Evolutionary conservation across 345 rosid species (phyloP), one percentile per base, ranked within the genome.

Genomic region (Capsella bursapastoris): DNA sequence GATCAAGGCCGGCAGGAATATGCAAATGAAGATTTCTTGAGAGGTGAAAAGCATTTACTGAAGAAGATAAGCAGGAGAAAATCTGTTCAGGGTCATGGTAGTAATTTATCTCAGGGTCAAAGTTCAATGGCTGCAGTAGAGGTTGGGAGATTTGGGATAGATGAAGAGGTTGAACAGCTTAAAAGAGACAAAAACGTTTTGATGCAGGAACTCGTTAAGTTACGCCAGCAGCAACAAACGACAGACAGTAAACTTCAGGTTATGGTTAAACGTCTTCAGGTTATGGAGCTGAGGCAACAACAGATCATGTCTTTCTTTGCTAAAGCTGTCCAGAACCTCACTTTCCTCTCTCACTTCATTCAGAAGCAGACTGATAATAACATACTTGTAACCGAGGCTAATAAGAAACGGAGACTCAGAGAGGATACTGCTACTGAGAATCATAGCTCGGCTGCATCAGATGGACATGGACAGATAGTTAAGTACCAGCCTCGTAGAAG

Each of bases 1-100:
- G 89, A 82, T 78, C 85, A 84, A 51, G 90, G 82, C 57, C 80
- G 82, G 1, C 84, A 87, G 86, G 90, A 86, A 74, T 86, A 82
- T 62, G 89, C 89, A 43, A 83, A 58, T 44, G 77, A 71, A 49
- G 66, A 66, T 35, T 77, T 77, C 68, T 58, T 78, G 15, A 78
- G 77, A 66, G 87, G 87, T 50, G 82, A 81, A 22, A 84, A 82
- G 8, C 84, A 86, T 68, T 68, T 84, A 6, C 78, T 86, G 35
- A 82, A 63, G 71, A 81, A 51, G 1, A 84, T 86, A 47, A 79
- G 18, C 44, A 69, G 87, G 38, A 80, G 85, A 43, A 86, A 82
- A 69, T 80, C 86, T 47, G 84, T 40, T 18, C 86, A 82, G 4
- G 86, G 86, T 29, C 82, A 78, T 76, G 74, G 71, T 14, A 2